These are phyloP conservation scores for Trichoderma oligosporum DNA, from an alignment of 2,329 filamentous ascomycete genomes.

Conservation along the genomic window DNA sequence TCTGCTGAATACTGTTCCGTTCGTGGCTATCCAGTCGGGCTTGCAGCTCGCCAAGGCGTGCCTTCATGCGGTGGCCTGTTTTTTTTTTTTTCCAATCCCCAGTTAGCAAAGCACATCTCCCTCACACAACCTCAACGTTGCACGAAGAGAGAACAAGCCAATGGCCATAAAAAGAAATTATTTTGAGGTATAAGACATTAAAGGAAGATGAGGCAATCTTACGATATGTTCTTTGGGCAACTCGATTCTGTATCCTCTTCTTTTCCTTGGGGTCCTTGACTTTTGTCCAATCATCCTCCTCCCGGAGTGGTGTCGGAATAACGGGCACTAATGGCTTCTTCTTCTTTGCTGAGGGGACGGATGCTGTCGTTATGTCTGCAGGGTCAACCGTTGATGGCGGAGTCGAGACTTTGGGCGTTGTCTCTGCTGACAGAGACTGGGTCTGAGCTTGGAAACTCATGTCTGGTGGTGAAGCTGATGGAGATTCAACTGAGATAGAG, in stretches of 20 bases:
- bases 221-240: conserved; percentile 34
- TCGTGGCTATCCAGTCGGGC: conserved; percentile 31
- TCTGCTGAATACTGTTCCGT: conserved; percentile 18
- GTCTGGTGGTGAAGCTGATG: conserved; percentile 9
- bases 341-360: conserved; percentile 13
- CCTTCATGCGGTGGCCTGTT: conserved; percentile 33
- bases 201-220: conserved; percentile 13
- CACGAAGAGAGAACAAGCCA: background rate
- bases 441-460: conserved; percentile 2
- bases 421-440: background rate
- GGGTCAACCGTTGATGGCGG: conserved; percentile 4
- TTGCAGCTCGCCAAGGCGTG: conserved; percentile 30
- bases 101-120: background rate
- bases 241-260: conserved; percentile 33
- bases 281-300: conserved; percentile 31
- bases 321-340: conserved; percentile 11
- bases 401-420: background rate
- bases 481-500: conserved; percentile 6
- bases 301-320: conserved; percentile 19
- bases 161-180: background rate
- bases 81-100: background rate
- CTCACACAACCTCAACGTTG: background rate
- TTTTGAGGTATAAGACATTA: no score
- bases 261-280: conserved; percentile 31
- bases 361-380: conserved; percentile 4